Conservation (phyloP, 208 protist genomes). For the Leishmania arabica region DNA sequence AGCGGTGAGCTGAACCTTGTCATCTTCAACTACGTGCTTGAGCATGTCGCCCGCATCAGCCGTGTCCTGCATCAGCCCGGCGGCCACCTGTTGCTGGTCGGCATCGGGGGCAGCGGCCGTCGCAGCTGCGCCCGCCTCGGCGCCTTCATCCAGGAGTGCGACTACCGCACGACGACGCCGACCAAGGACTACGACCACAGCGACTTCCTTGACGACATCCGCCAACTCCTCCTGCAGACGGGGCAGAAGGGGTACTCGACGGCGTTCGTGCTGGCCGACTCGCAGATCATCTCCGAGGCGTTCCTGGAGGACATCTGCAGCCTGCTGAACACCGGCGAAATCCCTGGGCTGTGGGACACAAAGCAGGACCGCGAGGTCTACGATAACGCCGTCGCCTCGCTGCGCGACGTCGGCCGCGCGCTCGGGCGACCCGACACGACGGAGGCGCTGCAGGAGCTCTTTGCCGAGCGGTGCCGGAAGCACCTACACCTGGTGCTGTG, state of each 20-base stretch:
- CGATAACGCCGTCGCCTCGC: conserved; percentile 84
- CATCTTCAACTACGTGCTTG: conserved; percentile 96
- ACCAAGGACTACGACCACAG: conserved; percentile 94
- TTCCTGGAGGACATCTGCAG: conserved; percentile 98
- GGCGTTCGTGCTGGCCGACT: conserved; percentile 97
- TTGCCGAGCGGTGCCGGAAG: conserved; percentile 93
- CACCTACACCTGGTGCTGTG: conserved; percentile 97
- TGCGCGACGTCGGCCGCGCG: conserved; percentile 84
- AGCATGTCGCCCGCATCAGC: conserved; percentile 95
- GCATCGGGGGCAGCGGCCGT: conserved; percentile 96
- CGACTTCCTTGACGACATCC: conserved; percentile 97
- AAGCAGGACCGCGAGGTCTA: conserved; percentile 93
- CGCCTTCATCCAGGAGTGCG: conserved; percentile 93
- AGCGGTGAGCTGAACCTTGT: conserved; percentile 93
- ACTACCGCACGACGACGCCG: conserved; percentile 93
- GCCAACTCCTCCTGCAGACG: conserved; percentile 87
- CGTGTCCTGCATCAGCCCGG: conserved; percentile 96
- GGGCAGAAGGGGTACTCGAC: conserved; percentile 93
- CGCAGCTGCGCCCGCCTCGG: conserved; percentile 95
- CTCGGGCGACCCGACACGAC: conserved; percentile 84
- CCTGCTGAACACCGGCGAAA: conserved; percentile 96
- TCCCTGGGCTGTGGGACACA: conserved; percentile 94
- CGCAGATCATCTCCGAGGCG: conserved; percentile 94
- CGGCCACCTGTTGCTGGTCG: conserved; percentile 96
- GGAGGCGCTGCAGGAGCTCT: conserved; percentile 87